Evolutionary conservation across 2,329 filamentous ascomycete species (phyloP).

Genomic region (Penicillium sp.): DNA sequence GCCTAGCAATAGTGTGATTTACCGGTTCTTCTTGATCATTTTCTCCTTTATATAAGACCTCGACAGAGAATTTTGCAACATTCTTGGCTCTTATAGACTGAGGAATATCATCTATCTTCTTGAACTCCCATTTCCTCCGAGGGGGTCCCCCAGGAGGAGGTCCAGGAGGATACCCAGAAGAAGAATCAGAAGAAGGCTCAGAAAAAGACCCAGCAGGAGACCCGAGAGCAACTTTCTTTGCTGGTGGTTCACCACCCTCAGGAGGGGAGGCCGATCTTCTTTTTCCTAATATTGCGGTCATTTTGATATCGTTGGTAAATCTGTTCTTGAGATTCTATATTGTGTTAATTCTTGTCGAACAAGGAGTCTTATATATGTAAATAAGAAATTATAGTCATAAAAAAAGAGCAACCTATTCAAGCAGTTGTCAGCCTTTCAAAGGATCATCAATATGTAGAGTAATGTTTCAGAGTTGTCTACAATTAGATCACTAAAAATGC

Average conservation of each 20-base stretch:
- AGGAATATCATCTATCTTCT: neutral
- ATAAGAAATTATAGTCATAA: neutral
- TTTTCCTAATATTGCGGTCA: neutral
- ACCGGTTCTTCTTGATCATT: neutral
- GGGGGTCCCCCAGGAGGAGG: no score
- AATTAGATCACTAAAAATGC: neutral
- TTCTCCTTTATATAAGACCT: neutral
- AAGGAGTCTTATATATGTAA: neutral
- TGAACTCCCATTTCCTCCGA: neutral
- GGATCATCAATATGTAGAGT: neutral
- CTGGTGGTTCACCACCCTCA: neutral
- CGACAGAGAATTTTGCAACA: neutral
- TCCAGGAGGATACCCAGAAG: no score
- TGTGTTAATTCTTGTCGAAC: neutral
- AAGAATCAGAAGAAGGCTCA: no score
- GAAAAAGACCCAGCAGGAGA: no score
- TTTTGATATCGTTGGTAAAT: neutral
- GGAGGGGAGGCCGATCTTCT: neutral
- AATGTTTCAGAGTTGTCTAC: neutral
- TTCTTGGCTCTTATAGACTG: neutral
- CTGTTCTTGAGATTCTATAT: neutral
- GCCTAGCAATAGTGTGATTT: neutral
- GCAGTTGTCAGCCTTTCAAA: neutral
- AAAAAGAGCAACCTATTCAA: neutral
- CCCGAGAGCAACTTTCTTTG: neutral